Evolutionary conservation across 2,329 filamentous ascomycete species (phyloP).

Genomic region (Aspergillus alliaceus): DNA sequence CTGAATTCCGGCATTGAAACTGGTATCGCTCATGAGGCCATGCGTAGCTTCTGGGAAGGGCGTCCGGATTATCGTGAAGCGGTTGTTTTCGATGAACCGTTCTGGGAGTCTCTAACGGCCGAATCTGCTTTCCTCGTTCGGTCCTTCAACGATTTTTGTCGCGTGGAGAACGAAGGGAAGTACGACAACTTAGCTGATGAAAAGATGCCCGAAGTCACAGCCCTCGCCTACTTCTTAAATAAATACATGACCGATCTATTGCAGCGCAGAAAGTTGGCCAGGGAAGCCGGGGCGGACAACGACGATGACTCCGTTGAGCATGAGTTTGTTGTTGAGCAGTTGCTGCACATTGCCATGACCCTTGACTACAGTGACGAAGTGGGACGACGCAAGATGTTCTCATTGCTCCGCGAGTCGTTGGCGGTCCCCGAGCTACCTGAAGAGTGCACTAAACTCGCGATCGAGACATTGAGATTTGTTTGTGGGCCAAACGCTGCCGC

Average conservation of each 20-base stretch:
- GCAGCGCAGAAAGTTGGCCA: constrained; percentile 37
- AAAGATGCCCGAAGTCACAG: constrained; percentile 92
- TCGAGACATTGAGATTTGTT: constrained; percentile 78
- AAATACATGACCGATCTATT: constrained; percentile 66
- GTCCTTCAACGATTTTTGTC: constrained; percentile 93
- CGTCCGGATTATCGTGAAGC: constrained; percentile 61
- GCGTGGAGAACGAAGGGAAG: constrained; percentile 69
- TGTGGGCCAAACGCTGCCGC: constrained; percentile 62
- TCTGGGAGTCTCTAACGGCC: constrained; percentile 56
- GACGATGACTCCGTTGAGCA: constrained; percentile 85
- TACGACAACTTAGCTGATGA: constrained; percentile 78
- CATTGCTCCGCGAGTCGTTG: constrained; percentile 79
- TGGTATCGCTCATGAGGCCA: constrained; percentile 88
- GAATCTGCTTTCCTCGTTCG: constrained; percentile 88
- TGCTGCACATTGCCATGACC: constrained; percentile 86
- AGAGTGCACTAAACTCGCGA: constrained; percentile 82
- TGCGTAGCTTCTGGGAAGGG: constrained; percentile 95
- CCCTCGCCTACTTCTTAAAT: constrained; percentile 82
- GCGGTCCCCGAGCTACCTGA: constrained; percentile 87
- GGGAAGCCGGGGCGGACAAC: constrained; percentile 59
- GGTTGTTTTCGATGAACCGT: constrained; percentile 46
- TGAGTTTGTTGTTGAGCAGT: constrained; percentile 93
- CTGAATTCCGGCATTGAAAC: constrained; percentile 86
- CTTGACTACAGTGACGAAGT: constrained; percentile 98
- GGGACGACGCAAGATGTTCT: constrained; percentile 92